phyloP scores from a whole-genome alignment of 2,329 filamentous ascomycete species.

The Raffaelea ambrosiae region DNA sequence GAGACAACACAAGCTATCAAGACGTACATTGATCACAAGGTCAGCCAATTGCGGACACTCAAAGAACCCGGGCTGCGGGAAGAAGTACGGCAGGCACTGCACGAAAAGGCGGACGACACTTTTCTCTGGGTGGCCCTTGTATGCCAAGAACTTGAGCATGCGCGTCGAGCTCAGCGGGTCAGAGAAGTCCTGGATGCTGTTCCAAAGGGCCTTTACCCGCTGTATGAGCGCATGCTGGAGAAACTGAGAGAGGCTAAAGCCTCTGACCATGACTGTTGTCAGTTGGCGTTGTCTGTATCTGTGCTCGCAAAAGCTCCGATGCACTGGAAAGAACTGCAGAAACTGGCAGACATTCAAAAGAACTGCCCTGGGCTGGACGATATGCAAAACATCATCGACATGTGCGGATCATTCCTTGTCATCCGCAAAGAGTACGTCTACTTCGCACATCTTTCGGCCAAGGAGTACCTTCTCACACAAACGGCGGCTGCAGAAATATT shows the following conservation, averaged over 20 bases:
- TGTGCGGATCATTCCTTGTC: slow-evolving; percentile 32
- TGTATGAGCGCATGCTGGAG: slow-evolving; percentile 30
- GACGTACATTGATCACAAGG: slow-evolving; percentile 27
- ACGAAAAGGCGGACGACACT: slow-evolving; percentile 24
- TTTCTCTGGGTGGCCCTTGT: slow-evolving; percentile 37
- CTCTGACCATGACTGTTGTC: neutral
- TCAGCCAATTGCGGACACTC: slow-evolving; percentile 17
- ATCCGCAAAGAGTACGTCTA: slow-evolving; percentile 20
- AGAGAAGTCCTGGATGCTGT: neutral
- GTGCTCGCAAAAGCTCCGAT: no score
- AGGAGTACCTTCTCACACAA: slow-evolving; percentile 25
- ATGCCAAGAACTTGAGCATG: slow-evolving; percentile 21
- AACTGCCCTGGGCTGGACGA: neutral
- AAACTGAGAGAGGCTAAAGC: neutral
- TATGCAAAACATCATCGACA: slow-evolving; percentile 19
- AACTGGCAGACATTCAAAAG: no score
- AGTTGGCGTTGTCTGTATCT: no score
- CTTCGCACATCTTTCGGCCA: slow-evolving; percentile 33
- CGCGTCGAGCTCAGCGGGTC: neutral
- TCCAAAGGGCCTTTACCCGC: slow-evolving; percentile 21
- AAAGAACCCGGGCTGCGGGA: slow-evolving; percentile 15
- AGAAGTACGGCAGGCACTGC: slow-evolving; percentile 16
- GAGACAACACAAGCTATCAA: slow-evolving; percentile 21
- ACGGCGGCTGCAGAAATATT: slow-evolving; percentile 18
- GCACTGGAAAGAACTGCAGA: no score